These are phyloP conservation scores for Sparassis latifolia DNA, from an alignment of 1,284 basidiomycete species.

Conservation along the genomic window DNA sequence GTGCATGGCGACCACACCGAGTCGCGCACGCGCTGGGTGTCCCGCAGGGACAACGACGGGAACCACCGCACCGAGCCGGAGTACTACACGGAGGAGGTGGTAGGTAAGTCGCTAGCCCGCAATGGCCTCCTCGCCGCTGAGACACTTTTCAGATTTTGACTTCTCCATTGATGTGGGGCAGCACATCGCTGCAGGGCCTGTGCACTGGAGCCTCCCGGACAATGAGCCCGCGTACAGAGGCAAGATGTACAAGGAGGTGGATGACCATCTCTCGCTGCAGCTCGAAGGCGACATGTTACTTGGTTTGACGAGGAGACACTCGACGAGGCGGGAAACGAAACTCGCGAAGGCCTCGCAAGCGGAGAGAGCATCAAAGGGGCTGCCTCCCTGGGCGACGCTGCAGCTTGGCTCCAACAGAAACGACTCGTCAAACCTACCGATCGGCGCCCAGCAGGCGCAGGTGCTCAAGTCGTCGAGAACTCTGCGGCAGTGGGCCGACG, in stretches of 20 bases:
- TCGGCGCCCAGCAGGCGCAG: conserved; percentile 2
- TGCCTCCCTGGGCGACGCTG: conserved; percentile 27
- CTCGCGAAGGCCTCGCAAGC: conserved; percentile 14
- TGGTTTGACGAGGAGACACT: conserved; percentile 9
- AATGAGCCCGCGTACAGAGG: conserved; percentile 30
- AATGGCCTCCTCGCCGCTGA: neutral
- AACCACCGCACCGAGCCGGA: conserved; percentile 39
- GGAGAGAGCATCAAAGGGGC: conserved; percentile 15
- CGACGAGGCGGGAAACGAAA: conserved; percentile 20
- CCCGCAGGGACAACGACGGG: conserved; percentile 29
- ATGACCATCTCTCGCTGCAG: conserved; percentile 8
- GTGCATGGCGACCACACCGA: conserved; percentile 57
- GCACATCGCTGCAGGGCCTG: conserved; percentile 21
- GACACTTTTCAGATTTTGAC: conserved; percentile 43
- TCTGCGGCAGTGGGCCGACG: conserved; percentile 64
- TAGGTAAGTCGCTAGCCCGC: conserved; percentile 12
- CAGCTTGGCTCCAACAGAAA: neutral
- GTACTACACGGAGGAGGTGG: conserved; percentile 46
- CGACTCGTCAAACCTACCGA: neutral
- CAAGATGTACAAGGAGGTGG: conserved; percentile 23
- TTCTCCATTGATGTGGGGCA: conserved; percentile 48
- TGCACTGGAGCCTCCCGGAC: conserved; percentile 29
- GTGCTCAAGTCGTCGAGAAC: conserved; percentile 43
- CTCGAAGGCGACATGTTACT: conserved; percentile 6
- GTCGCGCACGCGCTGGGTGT: conserved; percentile 42